Evolutionary conservation across 495 filamentous ascomycete species (phyloP), one percentile per base, ranked within the genome.

Genomic region (Cryomyces minteri): DNA sequence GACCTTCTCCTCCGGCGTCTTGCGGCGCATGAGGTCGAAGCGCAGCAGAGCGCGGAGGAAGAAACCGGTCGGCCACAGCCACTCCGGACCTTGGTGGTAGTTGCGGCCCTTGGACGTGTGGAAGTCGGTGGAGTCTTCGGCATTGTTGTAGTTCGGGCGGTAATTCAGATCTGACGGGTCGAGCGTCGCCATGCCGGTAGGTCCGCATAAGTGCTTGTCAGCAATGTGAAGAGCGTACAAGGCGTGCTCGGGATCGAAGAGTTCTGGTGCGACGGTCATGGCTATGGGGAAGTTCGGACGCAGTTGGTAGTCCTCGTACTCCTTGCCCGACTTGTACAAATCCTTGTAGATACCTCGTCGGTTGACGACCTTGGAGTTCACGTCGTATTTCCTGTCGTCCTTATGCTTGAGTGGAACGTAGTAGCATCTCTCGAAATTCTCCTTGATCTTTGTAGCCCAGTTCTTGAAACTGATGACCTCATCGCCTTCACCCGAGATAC

Each of bases 31-130:
- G 37, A 95, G 67, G 61, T 94, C 88, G 56, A 96, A 95, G 58
- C 83, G 80, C 43, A 96, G 66, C 46, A 99, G 65, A 1, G 92
- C 92, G 33, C 92, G 73, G 11, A 95, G 68, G 67, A 88, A 96
- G 69, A 82, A 99, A 6, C 92, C 92, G 4, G 83, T 84, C 1
- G 87, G 92, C 92, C 92, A 99, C n/a, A 94, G 67, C 92, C 92
- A 99, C 61, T 99, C 92, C 0, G 92, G 92, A 1, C 92, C 92
- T 61, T 96, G 90, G 58, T 99, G 92, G 60, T 99, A 99, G 57
- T 94, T 95, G 12, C 92, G 70, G 10, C 92, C 92, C 54, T 96
- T 96, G 46, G 80, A 75, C 0, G 86, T 95, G 1, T 79, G 71
- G 56, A 94, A 96, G 57, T 94, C 83, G 33, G 70, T 74, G 8